These are phyloP conservation scores for Neofusicoccum kwambonambiense DNA, from an alignment of 2,329 filamentous ascomycete genomes.

Conservation along the genomic window DNA sequence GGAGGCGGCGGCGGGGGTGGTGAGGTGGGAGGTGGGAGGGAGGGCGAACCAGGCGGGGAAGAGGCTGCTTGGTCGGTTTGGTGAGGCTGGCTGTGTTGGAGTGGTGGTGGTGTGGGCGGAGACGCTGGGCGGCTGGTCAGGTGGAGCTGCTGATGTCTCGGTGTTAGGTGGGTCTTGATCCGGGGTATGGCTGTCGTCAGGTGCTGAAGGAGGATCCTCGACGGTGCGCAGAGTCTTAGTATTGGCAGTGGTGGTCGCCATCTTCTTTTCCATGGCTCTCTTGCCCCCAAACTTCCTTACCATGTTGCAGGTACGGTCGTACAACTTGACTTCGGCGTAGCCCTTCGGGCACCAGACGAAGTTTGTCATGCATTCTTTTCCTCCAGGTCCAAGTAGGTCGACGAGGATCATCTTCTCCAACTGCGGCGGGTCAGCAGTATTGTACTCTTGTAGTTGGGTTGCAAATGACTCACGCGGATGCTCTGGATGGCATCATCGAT, in stretches of 20 bases:
- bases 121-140: not conserved
- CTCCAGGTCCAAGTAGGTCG: not conserved
- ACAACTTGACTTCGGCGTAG: not conserved
- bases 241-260: too few relatives aligned
- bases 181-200: too few relatives aligned
- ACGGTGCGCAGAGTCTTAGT: too few relatives aligned
- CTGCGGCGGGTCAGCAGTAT: too few relatives aligned
- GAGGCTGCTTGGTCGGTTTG: not conserved
- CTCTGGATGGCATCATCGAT: not conserved
- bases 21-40: not conserved
- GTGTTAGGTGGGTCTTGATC: too few relatives aligned
- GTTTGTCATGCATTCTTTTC: not conserved
- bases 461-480: not conserved
- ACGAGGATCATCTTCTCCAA: not conserved
- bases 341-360: not conserved
- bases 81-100: too few relatives aligned
- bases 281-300: too few relatives aligned
- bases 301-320: not conserved
- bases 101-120: not conserved
- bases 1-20: not conserved
- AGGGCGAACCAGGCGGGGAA: not conserved
- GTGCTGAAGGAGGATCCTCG: too few relatives aligned
- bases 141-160: not conserved
- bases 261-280: too few relatives aligned
- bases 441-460: too few relatives aligned